Evolutionary conservation across 2,329 filamentous ascomycete genomes (phyloP).

Genomic region (Paracoccidioides brasiliensis): DNA sequence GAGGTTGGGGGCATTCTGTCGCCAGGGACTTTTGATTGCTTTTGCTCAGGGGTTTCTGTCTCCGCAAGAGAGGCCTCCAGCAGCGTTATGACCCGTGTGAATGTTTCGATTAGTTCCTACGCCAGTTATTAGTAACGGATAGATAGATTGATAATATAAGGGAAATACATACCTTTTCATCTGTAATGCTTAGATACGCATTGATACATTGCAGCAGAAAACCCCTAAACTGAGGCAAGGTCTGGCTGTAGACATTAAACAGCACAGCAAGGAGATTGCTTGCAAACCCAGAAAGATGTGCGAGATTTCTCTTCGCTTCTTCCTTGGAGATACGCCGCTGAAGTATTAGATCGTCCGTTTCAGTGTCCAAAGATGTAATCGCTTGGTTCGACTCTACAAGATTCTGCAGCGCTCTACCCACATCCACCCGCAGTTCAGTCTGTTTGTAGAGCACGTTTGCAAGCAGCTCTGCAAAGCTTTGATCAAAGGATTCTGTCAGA

Average conservation of each 20-base stretch:
- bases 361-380: conserved; percentile 55
- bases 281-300: conserved; percentile 65
- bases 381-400: conserved; percentile 86
- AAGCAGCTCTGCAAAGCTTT: conserved; percentile 75
- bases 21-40: conserved; percentile 47
- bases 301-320: conserved; percentile 63
- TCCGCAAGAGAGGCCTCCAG: conserved; percentile 57
- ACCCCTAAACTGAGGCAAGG: conserved; percentile 78
- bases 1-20: conserved; percentile 79
- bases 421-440: conserved; percentile 68
- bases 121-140: conserved; percentile 7
- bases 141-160: neutral
- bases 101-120: conserved; percentile 72
- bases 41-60: conserved; percentile 50
- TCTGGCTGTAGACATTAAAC: conserved; percentile 99
- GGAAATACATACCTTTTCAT: conserved; percentile 39
- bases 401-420: conserved; percentile 75
- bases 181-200: conserved; percentile 79
- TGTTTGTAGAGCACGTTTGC: conserved; percentile 90
- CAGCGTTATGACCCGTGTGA: conserved; percentile 73
- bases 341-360: conserved; percentile 58
- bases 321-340: conserved; percentile 66
- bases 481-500: conserved; percentile 62
- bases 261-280: conserved; percentile 86
- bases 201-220: conserved; percentile 92